phyloP scores from a whole-genome alignment of 495 filamentous ascomycete genomes.

The Aspergillus nanangensis region DNA sequence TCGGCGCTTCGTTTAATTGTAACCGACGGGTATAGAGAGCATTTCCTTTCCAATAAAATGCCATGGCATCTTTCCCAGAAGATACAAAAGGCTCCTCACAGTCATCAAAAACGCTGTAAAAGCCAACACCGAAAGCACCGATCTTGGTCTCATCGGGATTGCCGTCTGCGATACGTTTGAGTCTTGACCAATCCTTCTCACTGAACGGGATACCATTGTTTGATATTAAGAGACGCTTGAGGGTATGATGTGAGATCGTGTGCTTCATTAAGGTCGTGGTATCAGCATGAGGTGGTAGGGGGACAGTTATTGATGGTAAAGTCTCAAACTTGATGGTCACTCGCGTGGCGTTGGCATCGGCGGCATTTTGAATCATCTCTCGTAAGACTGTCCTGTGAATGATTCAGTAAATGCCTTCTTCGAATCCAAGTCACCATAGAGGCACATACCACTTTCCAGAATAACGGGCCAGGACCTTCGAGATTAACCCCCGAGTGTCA shows the following conservation, averaged over 20 bases:
- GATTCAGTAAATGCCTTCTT: slow-evolving; percentile 5
- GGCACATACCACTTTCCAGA: slow-evolving; percentile 76
- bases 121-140: slow-evolving; percentile 96
- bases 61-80: slow-evolving; percentile 88
- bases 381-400: slow-evolving; percentile 59
- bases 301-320: slow-evolving; percentile 69
- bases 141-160: slow-evolving; percentile 99
- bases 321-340: slow-evolving; percentile 92
- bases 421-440: not conserved
- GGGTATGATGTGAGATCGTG: slow-evolving; percentile 73
- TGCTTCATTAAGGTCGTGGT: slow-evolving; percentile 73
- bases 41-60: slow-evolving; percentile 98
- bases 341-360: slow-evolving; percentile 85
- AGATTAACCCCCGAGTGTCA: slow-evolving; percentile 92
- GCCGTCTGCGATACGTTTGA: slow-evolving; percentile 96
- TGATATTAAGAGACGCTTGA: slow-evolving; percentile 76
- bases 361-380: slow-evolving; percentile 97
- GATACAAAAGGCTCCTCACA: slow-evolving; percentile 96
- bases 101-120: slow-evolving; percentile 98
- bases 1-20: slow-evolving; percentile 59
- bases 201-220: slow-evolving; percentile 87
- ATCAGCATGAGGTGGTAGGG: slow-evolving; percentile 63
- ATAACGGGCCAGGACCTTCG: slow-evolving; percentile 94
- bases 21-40: slow-evolving; percentile 83
- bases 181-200: slow-evolving; percentile 81